Evolutionary conservation across 352 stramenopile species (phyloP), one percentile per base, ranked within the genome.

Genomic region (Phytophthora idaei): DNA sequence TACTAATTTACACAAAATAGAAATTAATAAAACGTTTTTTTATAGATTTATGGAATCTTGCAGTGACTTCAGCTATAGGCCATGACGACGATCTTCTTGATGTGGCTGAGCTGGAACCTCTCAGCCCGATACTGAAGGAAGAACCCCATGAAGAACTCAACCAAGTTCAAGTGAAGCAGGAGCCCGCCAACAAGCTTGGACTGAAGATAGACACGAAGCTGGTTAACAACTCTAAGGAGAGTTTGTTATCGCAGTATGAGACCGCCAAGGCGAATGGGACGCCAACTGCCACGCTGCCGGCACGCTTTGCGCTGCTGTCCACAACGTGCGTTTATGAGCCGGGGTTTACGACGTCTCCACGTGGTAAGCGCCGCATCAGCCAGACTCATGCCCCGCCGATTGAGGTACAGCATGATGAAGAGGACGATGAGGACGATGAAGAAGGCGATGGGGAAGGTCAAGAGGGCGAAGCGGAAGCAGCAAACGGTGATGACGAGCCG

Each of bases 291-390:
- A 70, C 67, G 9, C 27, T 78, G 17, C 71, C 71, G 10, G 67
- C 71, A 17, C 62, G 67, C 7, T 78, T 78, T 63, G 57, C 66
- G 2, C 44, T 78, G 17, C 50, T 78, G 4, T 78, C 71, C 1
- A 78, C 71, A 2, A 78, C 62, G 1, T 75, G 71, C 45, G 67
- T 79, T 0, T 74, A 74, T 32, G 68, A 79, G 39, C 72, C 68
- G 7, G 64, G 71, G 1, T 73, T 76, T 17, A 76, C 71, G 2
- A 79, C 60, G 15, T 79, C 74, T 8, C 74, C 74, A 25, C 71
- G 71, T 31, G 68, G 71, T 6, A 77, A 82, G 17, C 53, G 74
- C 29, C 71, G 74, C 2, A 77, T 77, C 28, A 80, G 69, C 17
- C 66, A 78, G 57, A 64, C 54, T 4, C 52, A 47, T 47, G 44